Conservation (phyloP, 768 basidiomycete species). For the Tephrocybe rancida region DNA sequence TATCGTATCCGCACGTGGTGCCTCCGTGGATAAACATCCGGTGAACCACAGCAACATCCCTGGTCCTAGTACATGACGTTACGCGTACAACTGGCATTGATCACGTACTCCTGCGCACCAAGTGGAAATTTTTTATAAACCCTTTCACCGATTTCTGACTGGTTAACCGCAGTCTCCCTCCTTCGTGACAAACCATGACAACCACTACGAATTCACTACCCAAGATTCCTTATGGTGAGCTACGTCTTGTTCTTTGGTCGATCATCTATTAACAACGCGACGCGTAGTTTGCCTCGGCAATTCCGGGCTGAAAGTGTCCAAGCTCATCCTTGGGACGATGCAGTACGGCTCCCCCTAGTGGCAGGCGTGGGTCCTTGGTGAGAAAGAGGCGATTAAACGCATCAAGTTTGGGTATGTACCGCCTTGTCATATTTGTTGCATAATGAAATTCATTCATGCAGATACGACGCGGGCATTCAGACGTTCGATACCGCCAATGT, state of each 20-base stretch:
- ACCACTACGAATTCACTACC: background rate
- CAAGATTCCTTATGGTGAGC: background rate
- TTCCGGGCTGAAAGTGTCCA: constrained; percentile 65
- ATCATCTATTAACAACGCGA: background rate
- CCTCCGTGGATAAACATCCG: no score
- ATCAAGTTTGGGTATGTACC: constrained; percentile 47
- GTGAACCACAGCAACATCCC: no score
- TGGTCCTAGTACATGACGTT: no score
- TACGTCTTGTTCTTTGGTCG: constrained; percentile 8
- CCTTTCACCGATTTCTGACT: no score
- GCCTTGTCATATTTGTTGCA: background rate
- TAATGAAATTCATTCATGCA: constrained; percentile 12
- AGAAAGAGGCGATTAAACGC: constrained; percentile 53
- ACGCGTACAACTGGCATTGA: no score
- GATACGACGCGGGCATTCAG: constrained; percentile 66
- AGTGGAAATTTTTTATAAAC: no score
- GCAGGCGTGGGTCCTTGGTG: constrained; percentile 48
- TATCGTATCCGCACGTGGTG: no score
- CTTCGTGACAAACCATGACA: background rate
- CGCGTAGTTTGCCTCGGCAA: constrained; percentile 45
- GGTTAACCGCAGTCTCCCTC: no score
- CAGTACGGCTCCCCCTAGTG: constrained; percentile 56
- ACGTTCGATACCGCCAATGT: constrained; percentile 57
- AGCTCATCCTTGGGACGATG: constrained; percentile 67
- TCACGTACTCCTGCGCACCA: no score